Evolutionary conservation across 331 rosid genomes (phyloP).

Genomic region (Quercus lobata): DNA sequence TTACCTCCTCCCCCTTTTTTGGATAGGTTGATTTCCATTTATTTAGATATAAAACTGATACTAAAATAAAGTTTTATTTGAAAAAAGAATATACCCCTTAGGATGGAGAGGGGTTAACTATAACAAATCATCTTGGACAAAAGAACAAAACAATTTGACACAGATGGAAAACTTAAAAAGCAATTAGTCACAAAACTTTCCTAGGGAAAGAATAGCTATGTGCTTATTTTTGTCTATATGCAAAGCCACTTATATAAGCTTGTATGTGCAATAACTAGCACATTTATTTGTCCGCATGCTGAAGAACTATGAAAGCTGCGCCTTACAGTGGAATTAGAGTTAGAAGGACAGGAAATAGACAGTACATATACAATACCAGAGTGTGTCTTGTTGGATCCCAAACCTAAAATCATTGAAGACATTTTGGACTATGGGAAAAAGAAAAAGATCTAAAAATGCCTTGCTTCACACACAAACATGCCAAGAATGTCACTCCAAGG

Average conservation of each 20-base stretch:
- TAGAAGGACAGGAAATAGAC: too few relatives aligned
- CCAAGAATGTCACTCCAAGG: not conserved
- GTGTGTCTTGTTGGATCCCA: not conserved
- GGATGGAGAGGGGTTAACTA: not conserved
- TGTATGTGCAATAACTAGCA: not conserved
- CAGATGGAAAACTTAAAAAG: too few relatives aligned
- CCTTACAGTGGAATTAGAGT: too few relatives aligned
- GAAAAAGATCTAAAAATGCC: not conserved
- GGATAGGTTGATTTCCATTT: too few relatives aligned
- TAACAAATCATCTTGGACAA: not conserved
- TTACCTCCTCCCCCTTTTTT: too few relatives aligned
- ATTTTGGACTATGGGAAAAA: not conserved
- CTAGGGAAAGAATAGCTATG: not conserved
- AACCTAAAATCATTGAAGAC: not conserved
- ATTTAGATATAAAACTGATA: not conserved
- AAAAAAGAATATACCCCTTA: not conserved
- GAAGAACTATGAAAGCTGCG: too few relatives aligned
- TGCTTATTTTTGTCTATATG: not conserved
- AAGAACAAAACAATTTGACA: not conserved
- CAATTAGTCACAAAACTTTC: not conserved
- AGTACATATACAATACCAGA: not conserved
- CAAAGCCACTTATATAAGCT: not conserved
- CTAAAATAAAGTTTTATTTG: not conserved
- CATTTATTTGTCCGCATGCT: too few relatives aligned
- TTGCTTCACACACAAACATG: not conserved